Percentiles rank a stretch among this genome's conserved stretches.
Evolutionary conservation across 495 filamentous ascomycete species (phyloP).

Genomic region (Aspergillus incahuasiensis): DNA sequence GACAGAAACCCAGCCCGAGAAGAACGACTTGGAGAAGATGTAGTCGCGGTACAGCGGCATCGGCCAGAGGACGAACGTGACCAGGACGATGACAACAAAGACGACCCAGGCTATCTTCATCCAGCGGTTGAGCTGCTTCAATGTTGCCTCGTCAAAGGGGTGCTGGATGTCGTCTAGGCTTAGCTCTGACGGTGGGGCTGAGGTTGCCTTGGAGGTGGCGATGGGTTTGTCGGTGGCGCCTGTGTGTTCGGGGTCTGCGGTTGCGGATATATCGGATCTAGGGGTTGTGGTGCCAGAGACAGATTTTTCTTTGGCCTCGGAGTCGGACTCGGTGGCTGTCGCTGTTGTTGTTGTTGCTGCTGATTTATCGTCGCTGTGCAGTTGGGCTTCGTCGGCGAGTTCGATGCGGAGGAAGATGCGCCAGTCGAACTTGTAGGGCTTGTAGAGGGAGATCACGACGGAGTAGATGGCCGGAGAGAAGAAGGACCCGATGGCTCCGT

Average conservation of each 20-base stretch:
- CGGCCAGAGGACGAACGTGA: constrained; percentile 41
- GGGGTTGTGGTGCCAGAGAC: constrained; percentile 16
- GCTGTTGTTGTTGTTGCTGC: neutral
- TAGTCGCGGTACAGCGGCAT: constrained; percentile 43
- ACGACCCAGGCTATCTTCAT: constrained; percentile 36
- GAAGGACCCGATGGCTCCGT: constrained; percentile 32
- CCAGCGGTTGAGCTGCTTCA: constrained; percentile 32
- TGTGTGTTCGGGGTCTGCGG: constrained; percentile 14
- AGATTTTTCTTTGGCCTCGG: neutral
- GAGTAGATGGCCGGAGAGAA: constrained; percentile 38
- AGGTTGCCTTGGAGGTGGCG: neutral
- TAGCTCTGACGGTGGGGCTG: neutral
- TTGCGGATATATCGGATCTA: constrained; percentile 4
- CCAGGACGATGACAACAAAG: constrained; percentile 33
- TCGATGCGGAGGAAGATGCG: constrained; percentile 45
- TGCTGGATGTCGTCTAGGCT: constrained; percentile 28
- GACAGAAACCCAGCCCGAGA: constrained; percentile 40
- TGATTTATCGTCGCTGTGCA: constrained; percentile 10
- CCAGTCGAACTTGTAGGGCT: constrained; percentile 46
- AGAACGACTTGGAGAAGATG: constrained; percentile 44
- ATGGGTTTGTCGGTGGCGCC: constrained; percentile 5
- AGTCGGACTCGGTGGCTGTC: too few species aligned
- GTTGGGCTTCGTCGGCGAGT: constrained; percentile 22
- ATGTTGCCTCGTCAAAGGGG: constrained; percentile 30
- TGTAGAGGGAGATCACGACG: constrained; percentile 38